These are phyloP conservation scores for Parathielavia appendiculata DNA, from an alignment of 495 filamentous ascomycete genomes.

Conservation along the genomic window DNA sequence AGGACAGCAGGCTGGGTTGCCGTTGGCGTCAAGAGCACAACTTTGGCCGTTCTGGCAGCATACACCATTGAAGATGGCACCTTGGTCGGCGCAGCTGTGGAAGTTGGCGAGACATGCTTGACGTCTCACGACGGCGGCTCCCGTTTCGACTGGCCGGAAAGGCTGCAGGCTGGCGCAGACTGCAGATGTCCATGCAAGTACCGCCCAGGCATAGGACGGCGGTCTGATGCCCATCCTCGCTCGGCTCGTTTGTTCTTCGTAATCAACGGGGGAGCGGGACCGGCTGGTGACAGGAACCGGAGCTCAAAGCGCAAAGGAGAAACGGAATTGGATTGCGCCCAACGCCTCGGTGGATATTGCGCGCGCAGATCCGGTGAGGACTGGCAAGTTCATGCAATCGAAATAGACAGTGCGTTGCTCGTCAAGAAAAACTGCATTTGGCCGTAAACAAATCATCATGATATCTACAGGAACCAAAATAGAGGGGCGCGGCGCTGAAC, in stretches of 20 bases:
- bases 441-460: not conserved
- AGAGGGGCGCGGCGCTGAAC: not conserved
- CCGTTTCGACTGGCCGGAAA: conserved; percentile 32
- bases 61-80: conserved; percentile 35
- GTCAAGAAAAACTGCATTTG: not conserved
- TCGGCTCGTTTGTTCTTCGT: not conserved
- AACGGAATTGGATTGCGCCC: not conserved
- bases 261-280: not conserved
- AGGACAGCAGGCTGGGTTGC: conserved; percentile 45
- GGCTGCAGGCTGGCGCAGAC: conserved; percentile 25
- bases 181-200: conserved; percentile 13
- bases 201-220: not conserved
- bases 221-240: conserved; percentile 6
- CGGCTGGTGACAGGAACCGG: not conserved
- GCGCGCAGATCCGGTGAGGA: not conserved
- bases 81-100: conserved; percentile 41
- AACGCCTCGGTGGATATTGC: not conserved
- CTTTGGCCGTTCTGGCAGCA: conserved; percentile 44
- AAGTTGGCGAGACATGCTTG: conserved; percentile 36
- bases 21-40: conserved; percentile 40
- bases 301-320: not conserved
- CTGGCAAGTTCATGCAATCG: not conserved
- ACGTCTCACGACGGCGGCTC: conserved; percentile 19
- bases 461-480: conserved; percentile 3
- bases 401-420: not conserved